Evolutionary conservation across 1,139 yeast species (phyloP).

Genomic region (Sugiyamaella novakii): DNA sequence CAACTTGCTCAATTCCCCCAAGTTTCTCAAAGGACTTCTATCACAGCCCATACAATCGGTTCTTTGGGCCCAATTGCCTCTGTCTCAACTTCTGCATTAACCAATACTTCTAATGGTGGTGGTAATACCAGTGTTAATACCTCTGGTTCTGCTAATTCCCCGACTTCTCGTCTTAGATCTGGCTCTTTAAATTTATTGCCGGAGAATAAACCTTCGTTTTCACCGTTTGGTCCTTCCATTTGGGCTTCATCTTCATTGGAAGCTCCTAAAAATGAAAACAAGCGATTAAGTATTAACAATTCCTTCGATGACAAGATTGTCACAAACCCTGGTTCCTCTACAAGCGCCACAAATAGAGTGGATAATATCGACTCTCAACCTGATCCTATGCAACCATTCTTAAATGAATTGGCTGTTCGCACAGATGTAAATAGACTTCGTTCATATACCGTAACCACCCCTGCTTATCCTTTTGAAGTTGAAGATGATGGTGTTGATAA

Average conservation of each 20-base stretch:
- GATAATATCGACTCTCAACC: conserved; percentile 10
- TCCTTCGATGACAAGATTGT: conserved; percentile 15
- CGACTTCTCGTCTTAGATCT: conserved; percentile 36
- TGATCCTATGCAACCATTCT: conserved; percentile 42
- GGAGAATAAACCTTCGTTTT: conserved; percentile 35
- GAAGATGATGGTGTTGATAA: conserved; percentile 18
- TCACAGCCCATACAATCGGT: conserved; percentile 13
- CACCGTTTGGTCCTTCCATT: conserved; percentile 41
- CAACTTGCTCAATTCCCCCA: conserved; percentile 14
- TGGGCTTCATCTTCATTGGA: conserved; percentile 30
- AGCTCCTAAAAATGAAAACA: neutral
- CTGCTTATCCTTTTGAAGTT: conserved; percentile 32
- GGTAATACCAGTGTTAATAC: conserved; percentile 19
- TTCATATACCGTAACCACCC: conserved; percentile 44
- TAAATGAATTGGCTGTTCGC: conserved; percentile 39
- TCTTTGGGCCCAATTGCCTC: conserved; percentile 22
- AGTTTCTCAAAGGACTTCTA: neutral
- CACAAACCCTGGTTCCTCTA: conserved; percentile 9
- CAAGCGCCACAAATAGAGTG: conserved; percentile 2
- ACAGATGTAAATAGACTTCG: conserved; percentile 44
- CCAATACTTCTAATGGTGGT: conserved; percentile 23
- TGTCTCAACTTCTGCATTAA: conserved; percentile 22
- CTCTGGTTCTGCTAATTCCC: conserved; percentile 14
- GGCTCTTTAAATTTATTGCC: conserved; percentile 42
- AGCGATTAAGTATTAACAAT: conserved; percentile 6